These are phyloP conservation scores for Mucor mucedo DNA, from an alignment of 371 early-diverging fungal genomes.

Conservation along the genomic window DNA sequence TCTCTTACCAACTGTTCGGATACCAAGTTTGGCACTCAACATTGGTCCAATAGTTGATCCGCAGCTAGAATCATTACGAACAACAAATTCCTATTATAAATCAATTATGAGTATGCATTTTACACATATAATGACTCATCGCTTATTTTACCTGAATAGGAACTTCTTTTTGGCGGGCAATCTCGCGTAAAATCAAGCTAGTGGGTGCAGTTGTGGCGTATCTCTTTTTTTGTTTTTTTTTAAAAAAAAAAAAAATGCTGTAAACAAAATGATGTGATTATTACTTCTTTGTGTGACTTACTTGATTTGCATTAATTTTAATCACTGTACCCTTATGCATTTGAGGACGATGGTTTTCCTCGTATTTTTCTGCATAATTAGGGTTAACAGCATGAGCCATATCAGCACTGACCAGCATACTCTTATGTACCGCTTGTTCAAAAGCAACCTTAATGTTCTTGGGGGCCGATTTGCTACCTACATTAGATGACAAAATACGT, in stretches of 20 bases:
- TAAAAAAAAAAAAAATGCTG: too few relatives aligned
- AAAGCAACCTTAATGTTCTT: slow-evolving; percentile 51
- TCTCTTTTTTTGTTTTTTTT: slow-evolving; percentile 20
- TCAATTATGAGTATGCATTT: not conserved
- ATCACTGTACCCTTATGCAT: slow-evolving; percentile 95
- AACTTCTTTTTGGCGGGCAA: slow-evolving; percentile 71
- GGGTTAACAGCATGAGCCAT: slow-evolving; percentile 95
- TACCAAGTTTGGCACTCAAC: slow-evolving; percentile 87
- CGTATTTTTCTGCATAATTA: slow-evolving; percentile 86
- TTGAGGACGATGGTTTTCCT: slow-evolving; percentile 85
- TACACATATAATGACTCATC: not conserved
- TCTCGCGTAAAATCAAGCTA: slow-evolving; percentile 74
- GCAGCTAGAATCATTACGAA: slow-evolving; percentile 91
- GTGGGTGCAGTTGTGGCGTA: slow-evolving; percentile 94
- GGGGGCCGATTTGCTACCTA: slow-evolving; percentile 26
- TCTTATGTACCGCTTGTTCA: slow-evolving; percentile 81
- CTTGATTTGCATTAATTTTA: slow-evolving; percentile 93
- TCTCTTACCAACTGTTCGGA: slow-evolving; percentile 82
- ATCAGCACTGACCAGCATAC: slow-evolving; percentile 87
- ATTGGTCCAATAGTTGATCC: slow-evolving; percentile 96
- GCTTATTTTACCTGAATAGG: slow-evolving; percentile 67
- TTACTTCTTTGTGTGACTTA: slow-evolving; percentile 29
- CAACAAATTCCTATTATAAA: slow-evolving; percentile 76
- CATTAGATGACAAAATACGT: slow-evolving; percentile 51
- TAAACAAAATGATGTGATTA: slow-evolving; percentile 12